phyloP scores from a whole-genome alignment of 2,329 filamentous ascomycete species.

The Lasiodiplodia sp. region DNA sequence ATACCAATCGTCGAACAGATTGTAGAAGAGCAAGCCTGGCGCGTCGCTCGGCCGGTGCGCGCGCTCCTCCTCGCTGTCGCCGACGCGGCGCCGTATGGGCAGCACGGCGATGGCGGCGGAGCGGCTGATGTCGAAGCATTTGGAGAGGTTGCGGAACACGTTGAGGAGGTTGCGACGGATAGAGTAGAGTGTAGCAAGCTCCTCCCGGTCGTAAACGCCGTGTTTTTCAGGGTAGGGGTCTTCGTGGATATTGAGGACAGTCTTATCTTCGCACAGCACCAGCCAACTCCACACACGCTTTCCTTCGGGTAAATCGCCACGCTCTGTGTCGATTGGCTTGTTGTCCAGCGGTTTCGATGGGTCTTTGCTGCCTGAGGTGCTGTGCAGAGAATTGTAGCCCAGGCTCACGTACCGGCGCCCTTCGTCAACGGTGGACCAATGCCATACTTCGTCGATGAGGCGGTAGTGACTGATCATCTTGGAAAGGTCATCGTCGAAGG shows the following conservation, averaged over 20 bases:
- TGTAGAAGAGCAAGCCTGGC: slow-evolving; percentile 69
- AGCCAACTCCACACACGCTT: slow-evolving; percentile 75
- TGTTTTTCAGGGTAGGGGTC: slow-evolving; percentile 54
- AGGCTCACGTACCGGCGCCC: slow-evolving; percentile 73
- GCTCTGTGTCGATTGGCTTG: not conserved
- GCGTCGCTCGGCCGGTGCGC: slow-evolving; percentile 60
- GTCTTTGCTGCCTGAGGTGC: slow-evolving; percentile 33
- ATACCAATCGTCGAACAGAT: slow-evolving; percentile 71
- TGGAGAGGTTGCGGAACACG: slow-evolving; percentile 68
- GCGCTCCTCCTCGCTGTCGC: slow-evolving; percentile 54
- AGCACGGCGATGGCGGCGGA: slow-evolving; percentile 52
- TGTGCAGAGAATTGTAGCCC: slow-evolving; percentile 72
- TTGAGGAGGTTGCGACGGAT: slow-evolving; percentile 66
- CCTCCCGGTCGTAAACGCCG: slow-evolving; percentile 46
- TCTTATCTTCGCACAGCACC: slow-evolving; percentile 71
- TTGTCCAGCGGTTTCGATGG: not conserved
- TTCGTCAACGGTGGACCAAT: slow-evolving; percentile 77
- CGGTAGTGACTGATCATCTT: slow-evolving; percentile 59
- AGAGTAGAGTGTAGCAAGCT: slow-evolving; percentile 57
- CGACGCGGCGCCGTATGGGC: slow-evolving; percentile 54
- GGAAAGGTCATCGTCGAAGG: not conserved
- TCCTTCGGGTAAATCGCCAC: slow-evolving; percentile 54
- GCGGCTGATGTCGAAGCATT: slow-evolving; percentile 53
- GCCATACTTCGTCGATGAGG: slow-evolving; percentile 74
- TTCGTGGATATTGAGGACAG: slow-evolving; percentile 75